Base-by-base conservation (phyloP, 2,329 filamentous ascomycete genomes). In the Calonectria hongkongensis region DNA sequence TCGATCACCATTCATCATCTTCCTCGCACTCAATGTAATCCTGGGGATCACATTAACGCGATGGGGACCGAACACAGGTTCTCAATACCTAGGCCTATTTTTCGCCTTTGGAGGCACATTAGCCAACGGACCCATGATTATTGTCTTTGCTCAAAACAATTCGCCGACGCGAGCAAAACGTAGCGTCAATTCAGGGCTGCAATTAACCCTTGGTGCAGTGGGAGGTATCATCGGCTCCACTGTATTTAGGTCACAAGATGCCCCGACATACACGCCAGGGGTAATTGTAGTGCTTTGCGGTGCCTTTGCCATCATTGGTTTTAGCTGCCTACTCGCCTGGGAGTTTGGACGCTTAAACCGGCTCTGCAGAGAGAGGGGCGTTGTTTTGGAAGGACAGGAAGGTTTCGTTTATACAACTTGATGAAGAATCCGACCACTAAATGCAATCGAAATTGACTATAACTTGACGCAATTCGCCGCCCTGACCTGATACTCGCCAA, bases 111-210 rank as follows among this genome's bases (percentile, higher is more conserved):
- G 47, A 0, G 64, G 64, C n/a, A 21, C 64, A n/a, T 36, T 66
- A 47, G 33, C 41, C 28, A 66, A 66, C 27, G 64, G 64, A 3
- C 64, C 64, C n/a, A 66, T 66, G 64, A 66, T 54, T 13, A 66
- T 66, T n/a, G 45, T 66, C 30, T 66, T 66, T 54, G 64, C 64
- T 9, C 64, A 66, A 15, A 66, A 66, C 33, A 66, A 68, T 50
- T 39, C 66, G 36, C 66, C 51, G 6, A 60, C 50, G 18, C 16
- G 50, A 33, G 41, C 41, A 56, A 68, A 68, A 39, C 51, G 66
- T 1, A 66, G 64, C 21, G 50, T 68, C 5, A 60, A 51, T n/a
- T 68, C 66, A 48, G 66, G 51, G 6, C 13, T 60, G 39, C 66
- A 60, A 27, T 25, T 68, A 3, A 48, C n/a, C 28, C 41, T 47